phyloP scores from a whole-genome alignment of 2,329 filamentous ascomycete species.

The Talaromyces sp. region DNA sequence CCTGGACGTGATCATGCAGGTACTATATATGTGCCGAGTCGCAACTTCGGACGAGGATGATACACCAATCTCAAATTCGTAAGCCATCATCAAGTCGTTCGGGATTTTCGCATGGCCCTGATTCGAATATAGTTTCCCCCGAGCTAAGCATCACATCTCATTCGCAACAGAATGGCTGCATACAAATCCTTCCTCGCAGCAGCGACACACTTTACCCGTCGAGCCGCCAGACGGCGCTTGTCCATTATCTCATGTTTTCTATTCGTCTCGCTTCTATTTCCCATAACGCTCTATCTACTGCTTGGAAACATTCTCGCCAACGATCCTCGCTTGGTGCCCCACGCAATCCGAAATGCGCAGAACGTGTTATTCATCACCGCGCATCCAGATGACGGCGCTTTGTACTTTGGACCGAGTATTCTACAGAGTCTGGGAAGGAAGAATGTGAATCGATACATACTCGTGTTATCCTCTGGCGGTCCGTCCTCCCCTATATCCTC shows the following conservation, averaged over 20 bases:
- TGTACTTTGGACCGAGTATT: constrained; percentile 30
- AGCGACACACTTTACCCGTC: constrained; percentile 16
- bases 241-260: constrained; percentile 5
- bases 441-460: constrained; percentile 20
- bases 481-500: neutral
- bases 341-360: constrained; percentile 32
- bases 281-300: constrained; percentile 34
- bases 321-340: constrained; percentile 37
- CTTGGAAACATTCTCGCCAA: constrained; percentile 37
- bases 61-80: neutral
- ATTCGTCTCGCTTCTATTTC: constrained; percentile 20
- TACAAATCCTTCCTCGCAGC: constrained; percentile 13
- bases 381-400: constrained; percentile 28
- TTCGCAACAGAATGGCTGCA: constrained; percentile 18
- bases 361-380: constrained; percentile 41
- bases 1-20: neutral
- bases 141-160: neutral
- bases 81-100: neutral
- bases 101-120: neutral
- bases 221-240: constrained; percentile 10
- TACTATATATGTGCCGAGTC: neutral
- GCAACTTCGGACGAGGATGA: neutral
- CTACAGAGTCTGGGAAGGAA: constrained; percentile 22
- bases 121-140: neutral
- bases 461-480: constrained; percentile 23